Base-by-base conservation (phyloP, 1,139 yeast genomes). In the Zygoascus meyerae region DNA sequence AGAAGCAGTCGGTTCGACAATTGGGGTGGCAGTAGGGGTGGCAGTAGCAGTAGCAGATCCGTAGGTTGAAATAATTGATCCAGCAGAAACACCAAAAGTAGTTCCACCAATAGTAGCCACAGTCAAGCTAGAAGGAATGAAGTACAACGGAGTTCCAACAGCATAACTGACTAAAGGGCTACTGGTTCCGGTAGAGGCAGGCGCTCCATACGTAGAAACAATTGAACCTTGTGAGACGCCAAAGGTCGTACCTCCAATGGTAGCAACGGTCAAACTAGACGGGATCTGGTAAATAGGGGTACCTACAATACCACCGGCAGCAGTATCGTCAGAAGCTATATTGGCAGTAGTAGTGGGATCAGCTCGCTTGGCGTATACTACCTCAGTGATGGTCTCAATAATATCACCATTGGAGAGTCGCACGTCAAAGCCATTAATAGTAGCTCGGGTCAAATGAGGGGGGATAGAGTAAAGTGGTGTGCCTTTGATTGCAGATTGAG, bases 221-320 rank as follows among this genome's bases (percentile, higher is more conserved):
- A 49, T 47, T 5, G 39, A 41, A 4, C 52, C 50, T n/a, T 30
- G 31, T 6, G 45, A 34, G 1, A 49, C 52, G 10, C 45, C 42
- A 44, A 45, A 44, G 21, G 49, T 49, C 9, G 49, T 47, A 6
- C 49, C 44, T 10, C 37, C 45, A 11, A 46, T 41, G 11, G 52
- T 49, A 5, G 47, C 48, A 12, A 48, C 33, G 6, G 51, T 49
- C 39, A 49, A 34, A 29, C 48, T 40, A 14, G 31, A 17, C 15
- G 52, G 49, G 12, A 49, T 44, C n/a, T 29, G 7, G 30, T 26
- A 48, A n/a, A 48, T n/a, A 10, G 49, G 52, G 10, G 49, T 49
- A 8, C 49, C 52, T 14, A 49, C 48, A 14, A 31, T 31, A 8
- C 40, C 40, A 18, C 26, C 26, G 7, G n/a, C 12, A 21, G 34